Evolutionary conservation across 2,329 filamentous ascomycete genomes (phyloP).

Genomic region (Parascedosporium putredinis): DNA sequence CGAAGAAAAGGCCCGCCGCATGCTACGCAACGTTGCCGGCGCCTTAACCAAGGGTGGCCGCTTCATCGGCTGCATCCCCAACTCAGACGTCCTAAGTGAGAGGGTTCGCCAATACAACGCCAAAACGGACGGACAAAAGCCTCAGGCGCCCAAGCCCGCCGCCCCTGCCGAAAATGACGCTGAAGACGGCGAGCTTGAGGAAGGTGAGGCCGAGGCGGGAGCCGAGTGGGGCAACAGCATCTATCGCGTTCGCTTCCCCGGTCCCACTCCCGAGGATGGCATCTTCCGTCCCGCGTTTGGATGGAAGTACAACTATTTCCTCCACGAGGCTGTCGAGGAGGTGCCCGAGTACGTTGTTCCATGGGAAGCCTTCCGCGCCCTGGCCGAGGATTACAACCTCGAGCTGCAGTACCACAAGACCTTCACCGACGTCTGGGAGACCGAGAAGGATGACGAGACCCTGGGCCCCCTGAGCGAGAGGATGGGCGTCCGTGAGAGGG

Average conservation of each 20-base stretch:
- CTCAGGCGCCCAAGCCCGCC: slow-evolving; percentile 15
- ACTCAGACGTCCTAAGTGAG: slow-evolving; percentile 78
- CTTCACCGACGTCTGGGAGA: slow-evolving; percentile 84
- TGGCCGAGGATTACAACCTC: slow-evolving; percentile 94
- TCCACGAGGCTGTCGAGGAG: slow-evolving; percentile 91
- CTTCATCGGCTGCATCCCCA: slow-evolving; percentile 93
- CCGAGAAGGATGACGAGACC: slow-evolving; percentile 75
- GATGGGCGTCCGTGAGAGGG: slow-evolving; percentile 81
- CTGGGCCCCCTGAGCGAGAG: slow-evolving; percentile 80
- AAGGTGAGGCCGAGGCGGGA: slow-evolving; percentile 50
- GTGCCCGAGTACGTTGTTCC: slow-evolving; percentile 97
- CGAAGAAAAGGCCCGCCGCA: slow-evolving; percentile 78
- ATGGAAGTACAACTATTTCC: slow-evolving; percentile 96
- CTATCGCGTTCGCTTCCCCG: slow-evolving; percentile 82
- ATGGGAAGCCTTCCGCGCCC: slow-evolving; percentile 91
- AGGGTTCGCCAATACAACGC: slow-evolving; percentile 69
- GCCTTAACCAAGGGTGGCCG: slow-evolving; percentile 86
- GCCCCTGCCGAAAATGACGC: slow-evolving; percentile 22
- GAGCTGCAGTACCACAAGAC: slow-evolving; percentile 89
- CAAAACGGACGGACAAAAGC: slow-evolving; percentile 30
- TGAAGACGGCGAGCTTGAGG: slow-evolving; percentile 41
- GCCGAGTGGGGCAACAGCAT: slow-evolving; percentile 90
- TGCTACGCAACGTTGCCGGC: slow-evolving; percentile 88
- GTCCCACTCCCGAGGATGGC: slow-evolving; percentile 72
- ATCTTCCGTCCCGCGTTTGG: slow-evolving; percentile 90